Base-by-base conservation (phyloP, 345 rosid genomes). In the Syzygium aromaticum region DNA sequence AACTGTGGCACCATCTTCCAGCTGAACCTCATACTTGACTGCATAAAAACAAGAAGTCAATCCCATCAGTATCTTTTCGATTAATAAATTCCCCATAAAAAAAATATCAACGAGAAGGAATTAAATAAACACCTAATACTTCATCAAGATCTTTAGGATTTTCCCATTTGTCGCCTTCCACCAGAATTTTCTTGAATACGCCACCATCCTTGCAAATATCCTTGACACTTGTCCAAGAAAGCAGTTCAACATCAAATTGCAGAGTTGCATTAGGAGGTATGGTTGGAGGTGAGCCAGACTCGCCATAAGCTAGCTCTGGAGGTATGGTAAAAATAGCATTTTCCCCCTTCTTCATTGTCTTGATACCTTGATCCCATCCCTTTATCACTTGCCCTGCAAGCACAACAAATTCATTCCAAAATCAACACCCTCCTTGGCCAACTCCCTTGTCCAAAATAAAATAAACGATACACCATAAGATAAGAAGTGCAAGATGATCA, bases 341-440 rank as follows among this genome's bases (percentile, higher is more conserved):
- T 89, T 97, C 99, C 11, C 95, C 95, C 87, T 95, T 97, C 93
- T 96, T 98, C 99, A 98, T 98, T 27, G 98, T 96, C 91, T 96
- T 98, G 84, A 98, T 94, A 82, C 99, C 99, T 80, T 88, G 92
- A 88, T 98, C 99, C 99, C 99, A 98, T 88, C 99, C 99, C 89
- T 96, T 96, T 43, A 95, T 97, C 87, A 97, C 99, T 88, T 94
- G 96, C 46, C 98, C 99, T 97, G 91, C 84, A 88, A 59, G 52
- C 7, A 40, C 52, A 54, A 67, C 57, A 46, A 46, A 84, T 28
- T 40, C 57, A 13, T 28, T 52, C 57, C 63, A 3, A 84, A 53
- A 43, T 52, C 49, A 53, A 40, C 57, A 30, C 86, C 46, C 49
- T 52, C 22, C 49, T 53, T 84, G 46, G 51, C 17, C 57, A 53